phyloP scores from a whole-genome alignment of 2,329 filamentous ascomycete species.

The Cryphonectria japonica region DNA sequence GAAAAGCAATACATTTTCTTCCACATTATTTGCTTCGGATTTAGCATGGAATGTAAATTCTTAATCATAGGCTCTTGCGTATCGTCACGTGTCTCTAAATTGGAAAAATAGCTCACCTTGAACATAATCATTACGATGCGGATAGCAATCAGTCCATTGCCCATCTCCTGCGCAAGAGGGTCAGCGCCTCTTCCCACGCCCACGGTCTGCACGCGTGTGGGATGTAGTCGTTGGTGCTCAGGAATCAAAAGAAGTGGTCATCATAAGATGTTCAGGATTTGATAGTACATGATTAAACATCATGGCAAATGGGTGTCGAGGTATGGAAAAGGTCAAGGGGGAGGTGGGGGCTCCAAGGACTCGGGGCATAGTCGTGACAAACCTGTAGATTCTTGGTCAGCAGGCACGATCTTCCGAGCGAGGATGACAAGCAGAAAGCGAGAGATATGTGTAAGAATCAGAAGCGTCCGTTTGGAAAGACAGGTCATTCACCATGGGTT shows the following conservation, averaged over 20 bases:
- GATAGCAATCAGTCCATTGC: not conserved
- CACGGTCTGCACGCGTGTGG: slow-evolving; percentile 2
- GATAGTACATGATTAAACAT: slow-evolving; percentile 49
- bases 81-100: slow-evolving; percentile 23
- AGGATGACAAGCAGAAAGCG: slow-evolving; percentile 12
- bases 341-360: not conserved
- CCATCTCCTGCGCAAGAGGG: not conserved
- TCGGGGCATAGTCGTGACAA: slow-evolving; percentile 25
- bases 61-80: slow-evolving; percentile 62
- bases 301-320: slow-evolving; percentile 37
- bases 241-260: slow-evolving; percentile 32
- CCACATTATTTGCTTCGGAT: slow-evolving; percentile 68
- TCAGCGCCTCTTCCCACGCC: slow-evolving; percentile 16
- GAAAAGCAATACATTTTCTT: slow-evolving; percentile 74
- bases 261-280: slow-evolving; percentile 46
- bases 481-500: slow-evolving; percentile 59
- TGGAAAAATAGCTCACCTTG: slow-evolving; percentile 35
- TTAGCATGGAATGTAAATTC: slow-evolving; percentile 75
- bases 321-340: not conserved
- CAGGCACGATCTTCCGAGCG: slow-evolving; percentile 11
- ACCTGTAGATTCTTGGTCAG: slow-evolving; percentile 32
- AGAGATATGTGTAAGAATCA: slow-evolving; percentile 38
- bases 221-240: slow-evolving; percentile 28
- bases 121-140: not conserved
- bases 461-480: slow-evolving; percentile 55